Conservation (phyloP, 495 filamentous ascomycete genomes). For the Amorphotheca resinae region DNA sequence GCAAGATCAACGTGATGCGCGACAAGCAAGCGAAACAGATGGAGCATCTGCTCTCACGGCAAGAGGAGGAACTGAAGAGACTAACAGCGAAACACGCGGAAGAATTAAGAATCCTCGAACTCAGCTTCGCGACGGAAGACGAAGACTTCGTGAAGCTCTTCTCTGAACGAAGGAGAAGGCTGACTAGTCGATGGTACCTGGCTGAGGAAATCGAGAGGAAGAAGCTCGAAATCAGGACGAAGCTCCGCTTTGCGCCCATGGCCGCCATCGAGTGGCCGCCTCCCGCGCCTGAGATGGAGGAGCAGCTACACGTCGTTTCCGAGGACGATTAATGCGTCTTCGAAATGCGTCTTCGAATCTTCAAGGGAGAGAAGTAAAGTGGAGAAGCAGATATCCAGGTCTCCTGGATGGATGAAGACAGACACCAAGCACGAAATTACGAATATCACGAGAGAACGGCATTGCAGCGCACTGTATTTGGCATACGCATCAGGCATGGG, state of each 20-base stretch:
- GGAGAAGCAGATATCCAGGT: too few relatives aligned
- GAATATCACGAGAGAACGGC: too few relatives aligned
- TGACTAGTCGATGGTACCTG: slow-evolving; percentile 49
- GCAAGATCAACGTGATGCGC: slow-evolving; percentile 67
- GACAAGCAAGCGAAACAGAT: slow-evolving; percentile 61
- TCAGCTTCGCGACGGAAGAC: slow-evolving; percentile 42
- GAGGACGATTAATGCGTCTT: too few relatives aligned
- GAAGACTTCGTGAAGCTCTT: slow-evolving; percentile 34
- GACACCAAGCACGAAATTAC: too few relatives aligned
- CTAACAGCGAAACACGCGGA: slow-evolving; percentile 38
- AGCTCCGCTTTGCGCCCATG: slow-evolving; percentile 36
- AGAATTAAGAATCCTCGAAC: slow-evolving; percentile 44
- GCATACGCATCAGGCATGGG: too few relatives aligned
- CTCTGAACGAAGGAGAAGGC: slow-evolving; percentile 32
- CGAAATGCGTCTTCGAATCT: too few relatives aligned
- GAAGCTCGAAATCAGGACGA: slow-evolving; percentile 40
- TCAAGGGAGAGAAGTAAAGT: too few relatives aligned
- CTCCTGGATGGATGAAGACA: too few relatives aligned
- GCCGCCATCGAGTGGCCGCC: slow-evolving; percentile 31
- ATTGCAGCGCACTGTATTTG: too few relatives aligned
- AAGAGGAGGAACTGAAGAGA: slow-evolving; percentile 48
- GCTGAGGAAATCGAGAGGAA: slow-evolving; percentile 49
- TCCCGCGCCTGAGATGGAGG: slow-evolving; percentile 2
- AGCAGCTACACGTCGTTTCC: slow-evolving; percentile 8
- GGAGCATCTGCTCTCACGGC: slow-evolving; percentile 50